Evolutionary conservation across 2,329 filamentous ascomycete genomes (phyloP).

Genomic region (Aspergillaceae sp.): DNA sequence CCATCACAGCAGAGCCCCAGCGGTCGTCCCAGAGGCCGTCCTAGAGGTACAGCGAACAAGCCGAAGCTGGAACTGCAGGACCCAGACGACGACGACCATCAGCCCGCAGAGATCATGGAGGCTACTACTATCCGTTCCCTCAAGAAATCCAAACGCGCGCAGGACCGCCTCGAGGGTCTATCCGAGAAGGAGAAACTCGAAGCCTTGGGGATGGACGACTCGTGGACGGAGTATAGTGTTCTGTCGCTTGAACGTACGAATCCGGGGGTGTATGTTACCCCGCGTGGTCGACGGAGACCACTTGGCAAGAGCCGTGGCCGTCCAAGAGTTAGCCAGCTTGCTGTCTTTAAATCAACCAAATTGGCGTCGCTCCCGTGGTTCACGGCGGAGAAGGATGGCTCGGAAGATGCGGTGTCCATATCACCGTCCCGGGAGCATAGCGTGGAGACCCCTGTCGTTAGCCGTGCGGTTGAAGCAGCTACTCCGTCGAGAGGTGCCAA

Average conservation of each 20-base stretch:
- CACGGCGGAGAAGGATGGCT: conserved; percentile 7
- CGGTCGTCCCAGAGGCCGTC: conserved; percentile 12
- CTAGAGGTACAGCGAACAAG: conserved; percentile 9
- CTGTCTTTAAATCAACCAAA: conserved; percentile 30
- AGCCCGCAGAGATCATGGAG: not conserved
- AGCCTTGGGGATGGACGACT: conserved; percentile 32
- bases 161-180: conserved; percentile 18
- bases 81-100: no score
- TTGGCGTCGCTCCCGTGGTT: conserved; percentile 31
- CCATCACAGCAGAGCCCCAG: not conserved
- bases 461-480: not conserved
- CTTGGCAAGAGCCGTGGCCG: conserved; percentile 31
- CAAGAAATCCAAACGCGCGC: conserved; percentile 11
- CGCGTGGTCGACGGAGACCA: conserved; percentile 29
- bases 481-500: conserved; percentile 6
- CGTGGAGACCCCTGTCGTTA: not conserved
- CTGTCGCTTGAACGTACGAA: conserved; percentile 28
- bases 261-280: conserved; percentile 35
- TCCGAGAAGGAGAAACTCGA: conserved; percentile 32
- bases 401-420: conserved; percentile 1
- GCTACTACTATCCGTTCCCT: conserved; percentile 1
- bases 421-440: not conserved
- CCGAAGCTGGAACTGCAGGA: conserved; percentile 8
- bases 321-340: conserved; percentile 31
- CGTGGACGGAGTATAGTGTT: conserved; percentile 34